phyloP scores from a whole-genome alignment of 75 land plant genomes.

The Sequoia sempervirens region DNA sequence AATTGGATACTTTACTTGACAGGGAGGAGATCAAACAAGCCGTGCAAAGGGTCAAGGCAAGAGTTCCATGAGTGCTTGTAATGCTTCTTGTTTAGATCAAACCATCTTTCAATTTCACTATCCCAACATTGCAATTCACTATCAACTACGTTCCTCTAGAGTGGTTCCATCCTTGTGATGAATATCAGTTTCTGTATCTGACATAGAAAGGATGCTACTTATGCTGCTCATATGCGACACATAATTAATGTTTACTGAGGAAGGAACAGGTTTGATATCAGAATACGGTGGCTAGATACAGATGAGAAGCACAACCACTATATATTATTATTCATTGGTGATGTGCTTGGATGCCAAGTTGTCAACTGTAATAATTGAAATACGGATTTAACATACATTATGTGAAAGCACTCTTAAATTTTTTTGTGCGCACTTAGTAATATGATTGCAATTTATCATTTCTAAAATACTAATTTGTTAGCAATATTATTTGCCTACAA shows the following conservation, averaged over 20 bases:
- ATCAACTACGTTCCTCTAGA: not conserved
- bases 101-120: not conserved
- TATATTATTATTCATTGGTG: not conserved
- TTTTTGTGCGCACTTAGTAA: not conserved
- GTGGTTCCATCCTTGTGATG: not conserved
- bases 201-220: not conserved
- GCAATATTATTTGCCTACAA: no score
- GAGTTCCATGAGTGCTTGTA: conserved; percentile 57
- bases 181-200: not conserved
- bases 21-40: conserved; percentile 84
- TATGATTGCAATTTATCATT: not conserved
- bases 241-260: not conserved
- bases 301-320: not conserved
- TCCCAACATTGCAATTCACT: not conserved
- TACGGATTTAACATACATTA: not conserved
- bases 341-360: not conserved
- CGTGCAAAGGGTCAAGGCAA: conserved; percentile 73
- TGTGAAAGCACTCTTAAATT: not conserved
- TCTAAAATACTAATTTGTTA: no score
- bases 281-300: not conserved
- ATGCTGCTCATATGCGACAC: not conserved
- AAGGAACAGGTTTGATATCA: not conserved
- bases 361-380: not conserved
- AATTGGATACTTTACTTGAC: conserved; percentile 73
- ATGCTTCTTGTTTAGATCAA: not conserved